phyloP scores from a whole-genome alignment of 305 asterid species.

The Fraxinus sp. region DNA sequence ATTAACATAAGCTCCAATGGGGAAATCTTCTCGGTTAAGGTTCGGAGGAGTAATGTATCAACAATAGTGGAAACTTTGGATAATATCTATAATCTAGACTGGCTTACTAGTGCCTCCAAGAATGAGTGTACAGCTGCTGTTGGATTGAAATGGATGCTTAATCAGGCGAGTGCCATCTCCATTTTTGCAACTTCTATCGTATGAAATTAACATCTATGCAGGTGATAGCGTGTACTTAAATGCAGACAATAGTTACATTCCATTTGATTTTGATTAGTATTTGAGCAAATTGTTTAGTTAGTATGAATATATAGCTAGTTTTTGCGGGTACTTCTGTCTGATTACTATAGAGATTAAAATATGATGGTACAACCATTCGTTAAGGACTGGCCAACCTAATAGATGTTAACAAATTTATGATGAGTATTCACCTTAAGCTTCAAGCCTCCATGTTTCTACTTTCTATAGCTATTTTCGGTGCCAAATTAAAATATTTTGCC shows the following conservation, averaged over 20 bases:
- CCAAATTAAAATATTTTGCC: not conserved
- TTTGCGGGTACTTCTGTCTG: no score
- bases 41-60: slow-evolving; percentile 57
- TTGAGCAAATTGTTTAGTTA: not conserved
- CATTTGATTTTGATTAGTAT: not conserved
- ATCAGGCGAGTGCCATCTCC: slow-evolving; percentile 52
- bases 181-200: not conserved
- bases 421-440: not conserved
- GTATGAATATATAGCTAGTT: not conserved
- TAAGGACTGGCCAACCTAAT: not conserved
- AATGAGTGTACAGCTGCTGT: slow-evolving; percentile 95
- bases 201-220: not conserved
- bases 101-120: slow-evolving; percentile 77
- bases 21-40: slow-evolving; percentile 83
- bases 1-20: slow-evolving; percentile 84
- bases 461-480: not conserved
- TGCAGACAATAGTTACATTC: not conserved
- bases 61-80: slow-evolving; percentile 71
- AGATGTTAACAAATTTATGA: not conserved
- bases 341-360: not conserved
- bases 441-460: not conserved
- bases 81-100: slow-evolving; percentile 67
- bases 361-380: not conserved
- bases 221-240: not conserved
- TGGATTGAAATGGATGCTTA: slow-evolving; percentile 95